Evolutionary conservation across 139 green algal species (phyloP).

Genomic region (Edaphochlamys debaryana): DNA sequence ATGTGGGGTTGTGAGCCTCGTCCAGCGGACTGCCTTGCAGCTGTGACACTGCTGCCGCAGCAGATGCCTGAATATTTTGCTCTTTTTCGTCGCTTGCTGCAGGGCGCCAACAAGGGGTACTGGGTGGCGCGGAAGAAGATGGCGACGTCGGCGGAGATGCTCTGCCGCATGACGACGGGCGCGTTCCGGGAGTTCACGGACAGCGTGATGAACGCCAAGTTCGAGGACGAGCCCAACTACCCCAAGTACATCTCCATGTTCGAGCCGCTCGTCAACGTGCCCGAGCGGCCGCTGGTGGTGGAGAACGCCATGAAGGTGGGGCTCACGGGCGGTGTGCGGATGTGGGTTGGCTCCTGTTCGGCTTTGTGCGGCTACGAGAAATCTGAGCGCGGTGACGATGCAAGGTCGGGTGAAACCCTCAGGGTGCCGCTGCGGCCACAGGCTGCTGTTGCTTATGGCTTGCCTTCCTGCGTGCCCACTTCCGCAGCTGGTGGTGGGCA

Average conservation of each 20-base stretch:
- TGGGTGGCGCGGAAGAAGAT: conserved; percentile 99
- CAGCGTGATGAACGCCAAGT: conserved; percentile 98
- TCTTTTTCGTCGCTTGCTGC: no score
- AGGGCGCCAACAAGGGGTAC: conserved; percentile 99
- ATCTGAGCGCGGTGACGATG: no score
- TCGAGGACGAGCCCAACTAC: conserved; percentile 97
- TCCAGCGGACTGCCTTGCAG: no score
- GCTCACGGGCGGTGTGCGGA: not conserved
- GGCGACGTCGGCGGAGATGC: conserved; percentile 93
- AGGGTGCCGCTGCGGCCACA: no score
- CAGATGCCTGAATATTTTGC: no score
- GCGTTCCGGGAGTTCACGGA: conserved; percentile 95
- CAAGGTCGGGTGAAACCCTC: no score
- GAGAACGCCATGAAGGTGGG: conserved; percentile 62
- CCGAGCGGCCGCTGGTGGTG: conserved; percentile 86
- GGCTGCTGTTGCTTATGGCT: not conserved
- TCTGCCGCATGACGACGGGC: conserved; percentile 91
- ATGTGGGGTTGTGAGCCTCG: no score
- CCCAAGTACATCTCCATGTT: conserved; percentile 90
- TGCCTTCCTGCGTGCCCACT: no score
- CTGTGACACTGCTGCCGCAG: no score
- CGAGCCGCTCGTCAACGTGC: conserved; percentile 89
- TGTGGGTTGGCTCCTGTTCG: no score
- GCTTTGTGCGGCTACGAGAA: no score
- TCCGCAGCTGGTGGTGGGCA: conserved; percentile 74